phyloP scores from a whole-genome alignment of 495 filamentous ascomycete species.

The Daldinia loculata region DNA sequence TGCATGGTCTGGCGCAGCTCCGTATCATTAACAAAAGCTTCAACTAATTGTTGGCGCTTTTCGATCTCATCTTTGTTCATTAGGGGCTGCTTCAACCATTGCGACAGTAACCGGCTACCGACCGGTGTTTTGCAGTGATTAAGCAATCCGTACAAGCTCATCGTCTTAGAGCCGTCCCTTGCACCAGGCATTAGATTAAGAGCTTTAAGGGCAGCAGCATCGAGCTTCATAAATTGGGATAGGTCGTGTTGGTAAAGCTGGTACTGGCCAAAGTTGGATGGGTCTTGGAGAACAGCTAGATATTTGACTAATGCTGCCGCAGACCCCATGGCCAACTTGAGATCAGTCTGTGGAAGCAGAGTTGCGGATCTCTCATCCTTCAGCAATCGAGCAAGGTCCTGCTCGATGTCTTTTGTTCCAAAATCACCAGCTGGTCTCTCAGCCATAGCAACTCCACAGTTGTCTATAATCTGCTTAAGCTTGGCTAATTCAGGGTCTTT shows the following conservation, averaged over 20 bases:
- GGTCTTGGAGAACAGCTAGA: conserved; percentile 86
- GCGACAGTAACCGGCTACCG: conserved; percentile 86
- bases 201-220: conserved; percentile 91
- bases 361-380: conserved; percentile 82
- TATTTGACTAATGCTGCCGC: conserved; percentile 96
- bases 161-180: conserved; percentile 93
- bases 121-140: conserved; percentile 98
- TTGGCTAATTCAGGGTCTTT: conserved; percentile 93
- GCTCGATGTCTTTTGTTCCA: conserved; percentile 91
- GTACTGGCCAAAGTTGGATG: conserved; percentile 95
- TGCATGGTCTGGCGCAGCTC: conserved; percentile 97
- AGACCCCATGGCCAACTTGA: conserved; percentile 96
- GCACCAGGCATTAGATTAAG: conserved; percentile 97
- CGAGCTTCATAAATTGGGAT: conserved; percentile 98
- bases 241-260: conserved; percentile 97
- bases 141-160: conserved; percentile 92
- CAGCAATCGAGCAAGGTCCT: conserved; percentile 86
- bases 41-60: conserved; percentile 90
- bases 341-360: conserved; percentile 86
- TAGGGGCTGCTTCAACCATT: conserved; percentile 98
- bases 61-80: conserved; percentile 93
- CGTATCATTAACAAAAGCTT: conserved; percentile 92
- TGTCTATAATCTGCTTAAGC: conserved; percentile 86
- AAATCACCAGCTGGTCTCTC: conserved; percentile 82
- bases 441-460: conserved; percentile 86